Percentiles rank a stretch among this genome's conserved stretches.
Evolutionary conservation across 2,329 filamentous ascomycete genomes (phyloP).

Genomic region (Stachybotrys echinatus): DNA sequence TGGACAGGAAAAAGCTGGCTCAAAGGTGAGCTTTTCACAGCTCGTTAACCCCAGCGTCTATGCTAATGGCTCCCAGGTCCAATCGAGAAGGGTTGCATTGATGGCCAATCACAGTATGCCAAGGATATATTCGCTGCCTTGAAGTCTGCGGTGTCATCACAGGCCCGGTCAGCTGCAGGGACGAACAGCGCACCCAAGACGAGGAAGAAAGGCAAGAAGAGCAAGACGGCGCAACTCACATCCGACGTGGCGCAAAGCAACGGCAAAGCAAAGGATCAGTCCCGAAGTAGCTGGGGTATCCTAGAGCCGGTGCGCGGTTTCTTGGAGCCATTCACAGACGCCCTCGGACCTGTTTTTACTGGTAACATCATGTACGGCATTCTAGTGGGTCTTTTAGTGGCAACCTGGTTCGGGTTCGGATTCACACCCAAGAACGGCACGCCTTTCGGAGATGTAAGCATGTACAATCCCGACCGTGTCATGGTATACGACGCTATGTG

Average conservation of each 20-base stretch:
- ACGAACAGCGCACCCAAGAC: conserved; percentile 44
- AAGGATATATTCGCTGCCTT: conserved; percentile 73
- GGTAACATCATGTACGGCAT: conserved; percentile 75
- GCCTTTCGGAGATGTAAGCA: conserved; percentile 26
- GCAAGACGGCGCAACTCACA: conserved; percentile 39
- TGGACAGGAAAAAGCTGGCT: conserved; percentile 99
- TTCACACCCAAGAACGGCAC: conserved; percentile 31
- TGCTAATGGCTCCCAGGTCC: conserved; percentile 56
- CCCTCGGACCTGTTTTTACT: conserved; percentile 66
- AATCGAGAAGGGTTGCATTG: conserved; percentile 92
- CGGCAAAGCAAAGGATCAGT: conserved; percentile 33
- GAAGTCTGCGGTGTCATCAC: conserved; percentile 66
- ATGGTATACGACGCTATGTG: conserved; percentile 92
- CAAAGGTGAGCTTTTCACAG: conserved; percentile 58
- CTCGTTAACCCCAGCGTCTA: neutral
- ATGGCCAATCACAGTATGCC: conserved; percentile 80
- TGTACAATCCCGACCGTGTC: conserved; percentile 56
- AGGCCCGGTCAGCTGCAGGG: conserved; percentile 44
- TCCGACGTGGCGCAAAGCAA: conserved; percentile 33
- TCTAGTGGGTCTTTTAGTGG: conserved; percentile 65
- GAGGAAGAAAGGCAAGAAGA: conserved; percentile 58
- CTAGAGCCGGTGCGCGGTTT: conserved; percentile 72
- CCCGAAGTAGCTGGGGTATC: conserved; percentile 63
- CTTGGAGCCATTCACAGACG: conserved; percentile 63
- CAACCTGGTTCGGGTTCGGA: conserved; percentile 67